A percentile compares a stretch with the other conserved stretches of the same genome.
Conservation (phyloP, 257 asterid species). For the Rhazya stricta region DNA sequence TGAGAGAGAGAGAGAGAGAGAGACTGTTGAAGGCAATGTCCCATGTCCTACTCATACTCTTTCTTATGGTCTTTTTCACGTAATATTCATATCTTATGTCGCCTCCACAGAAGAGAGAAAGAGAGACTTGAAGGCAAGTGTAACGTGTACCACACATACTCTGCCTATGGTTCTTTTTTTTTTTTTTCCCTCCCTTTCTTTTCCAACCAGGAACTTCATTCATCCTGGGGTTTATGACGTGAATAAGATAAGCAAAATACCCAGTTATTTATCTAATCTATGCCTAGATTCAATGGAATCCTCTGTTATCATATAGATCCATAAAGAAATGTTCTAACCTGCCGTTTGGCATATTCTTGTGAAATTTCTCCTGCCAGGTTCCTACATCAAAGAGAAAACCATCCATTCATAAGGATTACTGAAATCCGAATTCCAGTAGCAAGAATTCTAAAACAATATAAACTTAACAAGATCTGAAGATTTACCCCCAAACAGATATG, state of each 20-base stretch:
- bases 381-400: slow-evolving; percentile 35
- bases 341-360: slow-evolving; percentile 69
- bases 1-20: neutral
- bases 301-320: too few species aligned
- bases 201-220: neutral
- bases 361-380: slow-evolving; percentile 94
- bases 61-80: too few species aligned
- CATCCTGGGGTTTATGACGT: neutral
- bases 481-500: too few species aligned
- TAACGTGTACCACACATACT: neutral
- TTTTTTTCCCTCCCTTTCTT: too few species aligned
- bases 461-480: neutral
- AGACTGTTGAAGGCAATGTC: neutral
- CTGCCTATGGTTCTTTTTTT: neutral
- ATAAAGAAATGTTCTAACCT: slow-evolving; percentile 38
- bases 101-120: too few species aligned
- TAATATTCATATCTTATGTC: too few species aligned
- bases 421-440: neutral
- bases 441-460: neutral
- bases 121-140: neutral
- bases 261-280: neutral
- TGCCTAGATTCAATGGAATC: neutral
- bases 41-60: neutral
- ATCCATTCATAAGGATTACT: neutral
- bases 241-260: neutral